Percentiles rank a stretch among this genome's conserved stretches.
These are phyloP conservation scores for Balamuthia mandrillaris DNA, from an alignment of 208 protist species.

Conservation along the genomic window DNA sequence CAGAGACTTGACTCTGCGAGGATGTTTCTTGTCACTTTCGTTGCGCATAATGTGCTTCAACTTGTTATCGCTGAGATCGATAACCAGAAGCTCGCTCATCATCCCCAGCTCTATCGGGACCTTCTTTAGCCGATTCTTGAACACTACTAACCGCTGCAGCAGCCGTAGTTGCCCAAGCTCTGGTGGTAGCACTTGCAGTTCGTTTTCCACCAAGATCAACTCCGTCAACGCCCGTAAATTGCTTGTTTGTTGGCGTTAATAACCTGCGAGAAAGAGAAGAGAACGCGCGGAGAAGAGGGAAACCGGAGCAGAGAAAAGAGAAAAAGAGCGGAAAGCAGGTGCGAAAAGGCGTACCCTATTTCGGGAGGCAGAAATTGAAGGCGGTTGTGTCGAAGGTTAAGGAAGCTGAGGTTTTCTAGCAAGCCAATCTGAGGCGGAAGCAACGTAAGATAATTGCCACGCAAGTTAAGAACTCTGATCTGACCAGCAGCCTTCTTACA, in stretches of 20 bases:
- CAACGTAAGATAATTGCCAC: background rate
- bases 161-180: conserved; percentile 27
- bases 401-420: background rate
- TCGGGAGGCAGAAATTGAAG: conserved; percentile 5
- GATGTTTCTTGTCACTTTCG: too few relatives aligned
- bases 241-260: background rate
- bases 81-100: background rate
- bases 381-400: conserved; percentile 16
- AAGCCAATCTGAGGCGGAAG: background rate
- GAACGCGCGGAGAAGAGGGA: background rate
- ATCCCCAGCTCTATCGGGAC: background rate
- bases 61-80: conserved; percentile 17
- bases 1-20: too few relatives aligned
- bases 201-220: conserved; percentile 26
- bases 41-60: background rate
- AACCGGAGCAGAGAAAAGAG: background rate
- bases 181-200: background rate
- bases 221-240: background rate
- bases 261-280: background rate
- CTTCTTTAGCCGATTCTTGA: background rate
- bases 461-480: too few relatives aligned
- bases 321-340: background rate
- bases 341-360: background rate
- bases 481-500: background rate
- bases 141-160: conserved; percentile 9